Evolutionary conservation across 2,329 filamentous ascomycete genomes (phyloP).

Genomic region (Chaetomiaceae sp.): DNA sequence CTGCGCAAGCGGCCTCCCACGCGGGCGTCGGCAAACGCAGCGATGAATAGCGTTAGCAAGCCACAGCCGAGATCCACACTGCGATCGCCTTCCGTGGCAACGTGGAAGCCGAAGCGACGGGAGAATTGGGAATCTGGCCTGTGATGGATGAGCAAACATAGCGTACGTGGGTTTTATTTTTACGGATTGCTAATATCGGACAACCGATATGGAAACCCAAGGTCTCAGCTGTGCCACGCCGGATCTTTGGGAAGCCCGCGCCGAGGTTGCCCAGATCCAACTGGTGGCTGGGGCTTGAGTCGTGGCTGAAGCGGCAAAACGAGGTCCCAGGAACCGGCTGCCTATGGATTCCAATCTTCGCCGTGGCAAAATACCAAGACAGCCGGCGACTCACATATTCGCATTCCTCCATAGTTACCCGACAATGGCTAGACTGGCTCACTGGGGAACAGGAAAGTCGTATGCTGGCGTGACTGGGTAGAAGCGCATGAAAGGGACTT

Average conservation of each 20-base stretch:
- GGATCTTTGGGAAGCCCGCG: neutral
- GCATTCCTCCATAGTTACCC: neutral
- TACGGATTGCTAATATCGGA: neutral
- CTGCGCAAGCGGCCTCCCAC: slow-evolving; percentile 12
- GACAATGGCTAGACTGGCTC: neutral
- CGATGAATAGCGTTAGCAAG: neutral
- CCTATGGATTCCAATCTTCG: slow-evolving; percentile 7
- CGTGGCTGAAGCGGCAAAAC: slow-evolving; percentile 18
- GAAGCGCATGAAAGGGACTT: neutral
- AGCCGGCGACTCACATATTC: neutral
- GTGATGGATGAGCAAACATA: neutral
- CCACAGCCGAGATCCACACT: slow-evolving; percentile 8
- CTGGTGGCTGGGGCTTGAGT: slow-evolving; percentile 4
- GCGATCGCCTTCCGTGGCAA: slow-evolving; percentile 14
- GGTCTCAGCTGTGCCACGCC: neutral
- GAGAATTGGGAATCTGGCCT: neutral
- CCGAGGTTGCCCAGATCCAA: neutral
- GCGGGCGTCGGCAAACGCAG: slow-evolving; percentile 8
- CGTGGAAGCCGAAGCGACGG: neutral
- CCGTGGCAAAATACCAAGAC: slow-evolving; percentile 13
- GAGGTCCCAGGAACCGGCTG: neutral
- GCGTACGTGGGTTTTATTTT: neutral
- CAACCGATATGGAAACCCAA: neutral
- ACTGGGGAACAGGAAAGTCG: too few relatives aligned
- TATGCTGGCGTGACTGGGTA: too few relatives aligned